Conservation (phyloP, 768 basidiomycete genomes). For the Porpolomopsis calyptriformis region DNA sequence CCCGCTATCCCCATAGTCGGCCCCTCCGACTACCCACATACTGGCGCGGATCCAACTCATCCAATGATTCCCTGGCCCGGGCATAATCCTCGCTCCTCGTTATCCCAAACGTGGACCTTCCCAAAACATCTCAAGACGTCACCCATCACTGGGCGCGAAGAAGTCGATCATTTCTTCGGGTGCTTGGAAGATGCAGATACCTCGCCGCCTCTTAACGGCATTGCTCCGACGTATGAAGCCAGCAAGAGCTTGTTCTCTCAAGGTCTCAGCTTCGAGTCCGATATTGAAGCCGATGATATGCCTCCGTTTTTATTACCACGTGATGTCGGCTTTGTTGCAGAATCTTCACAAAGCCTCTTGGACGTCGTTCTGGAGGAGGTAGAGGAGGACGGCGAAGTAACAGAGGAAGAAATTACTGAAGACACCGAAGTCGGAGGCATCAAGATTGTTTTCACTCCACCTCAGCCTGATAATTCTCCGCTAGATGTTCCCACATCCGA, state of each 20-base stretch:
- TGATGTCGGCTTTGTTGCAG: constrained; percentile 25
- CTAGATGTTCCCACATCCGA: constrained; percentile 15
- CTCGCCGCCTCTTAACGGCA: constrained; percentile 33
- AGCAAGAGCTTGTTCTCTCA: constrained; percentile 52
- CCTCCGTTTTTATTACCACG: constrained; percentile 35
- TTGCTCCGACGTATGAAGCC: constrained; percentile 40
- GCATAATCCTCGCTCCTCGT: constrained; percentile 29
- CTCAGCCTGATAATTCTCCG: constrained; percentile 16
- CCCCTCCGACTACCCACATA: too few species aligned
- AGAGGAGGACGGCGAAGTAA: constrained; percentile 33
- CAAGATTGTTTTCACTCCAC: constrained; percentile 61
- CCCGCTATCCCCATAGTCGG: constrained; percentile 11
- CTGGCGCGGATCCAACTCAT: too few species aligned
- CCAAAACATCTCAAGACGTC: constrained; percentile 24
- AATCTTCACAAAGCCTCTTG: constrained; percentile 21
- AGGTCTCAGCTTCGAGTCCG: constrained; percentile 31
- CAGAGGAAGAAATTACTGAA: constrained; percentile 31
- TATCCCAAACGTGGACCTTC: constrained; percentile 67
- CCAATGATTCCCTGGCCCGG: too few species aligned
- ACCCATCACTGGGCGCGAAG: constrained; percentile 24
- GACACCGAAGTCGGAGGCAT: constrained; percentile 61
- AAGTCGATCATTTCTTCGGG: constrained; percentile 71
- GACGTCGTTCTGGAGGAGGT: constrained; percentile 36
- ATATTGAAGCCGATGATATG: constrained; percentile 35
- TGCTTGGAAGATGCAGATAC: constrained; percentile 42